Percentiles rank a stretch among this genome's conserved stretches.
Conservation (phyloP, 805 yeast genomes). For the Jamesozyma rosinii region DNA sequence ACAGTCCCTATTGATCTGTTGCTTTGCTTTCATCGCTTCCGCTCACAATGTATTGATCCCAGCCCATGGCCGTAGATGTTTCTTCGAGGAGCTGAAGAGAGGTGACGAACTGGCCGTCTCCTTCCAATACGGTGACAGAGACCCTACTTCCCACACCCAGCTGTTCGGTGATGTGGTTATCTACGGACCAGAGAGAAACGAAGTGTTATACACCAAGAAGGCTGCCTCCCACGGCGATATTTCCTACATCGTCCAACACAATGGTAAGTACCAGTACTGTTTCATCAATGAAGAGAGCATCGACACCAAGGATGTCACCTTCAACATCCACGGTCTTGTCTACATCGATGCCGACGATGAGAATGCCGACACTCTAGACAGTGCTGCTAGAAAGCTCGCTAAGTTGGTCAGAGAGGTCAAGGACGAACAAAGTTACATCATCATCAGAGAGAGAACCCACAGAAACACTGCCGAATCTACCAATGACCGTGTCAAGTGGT, state of each 20-base stretch:
- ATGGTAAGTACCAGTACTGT: conserved; percentile 80
- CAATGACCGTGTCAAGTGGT: conserved; percentile 92
- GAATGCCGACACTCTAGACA: conserved; percentile 69
- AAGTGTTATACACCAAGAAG: conserved; percentile 40
- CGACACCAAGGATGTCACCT: conserved; percentile 81
- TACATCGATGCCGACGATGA: conserved; percentile 75
- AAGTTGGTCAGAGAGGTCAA: conserved; percentile 77
- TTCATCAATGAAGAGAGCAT: conserved; percentile 76
- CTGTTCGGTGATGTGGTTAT: conserved; percentile 59
- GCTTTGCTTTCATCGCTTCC: conserved; percentile 7
- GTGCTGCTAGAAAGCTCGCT: conserved; percentile 66
- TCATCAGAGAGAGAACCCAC: conserved; percentile 92
- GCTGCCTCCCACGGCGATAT: conserved; percentile 77
- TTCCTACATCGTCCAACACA: conserved; percentile 49
- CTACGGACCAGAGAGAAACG: conserved; percentile 33
- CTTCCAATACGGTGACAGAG: conserved; percentile 90
- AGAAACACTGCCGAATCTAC: conserved; percentile 98
- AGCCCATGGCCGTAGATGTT: conserved; percentile 79
- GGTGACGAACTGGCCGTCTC: conserved; percentile 82
- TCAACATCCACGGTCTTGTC: conserved; percentile 88
- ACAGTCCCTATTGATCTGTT: conserved; percentile 4
- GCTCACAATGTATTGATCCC: conserved; percentile 82
- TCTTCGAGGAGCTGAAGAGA: conserved; percentile 69
- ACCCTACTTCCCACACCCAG: conserved; percentile 60
- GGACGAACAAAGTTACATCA: conserved; percentile 85